A percentile compares a stretch with the other conserved stretches of the same genome.
Conservation (phyloP, 2,329 filamentous ascomycete genomes). For the Sporothrix schenckii region DNA sequence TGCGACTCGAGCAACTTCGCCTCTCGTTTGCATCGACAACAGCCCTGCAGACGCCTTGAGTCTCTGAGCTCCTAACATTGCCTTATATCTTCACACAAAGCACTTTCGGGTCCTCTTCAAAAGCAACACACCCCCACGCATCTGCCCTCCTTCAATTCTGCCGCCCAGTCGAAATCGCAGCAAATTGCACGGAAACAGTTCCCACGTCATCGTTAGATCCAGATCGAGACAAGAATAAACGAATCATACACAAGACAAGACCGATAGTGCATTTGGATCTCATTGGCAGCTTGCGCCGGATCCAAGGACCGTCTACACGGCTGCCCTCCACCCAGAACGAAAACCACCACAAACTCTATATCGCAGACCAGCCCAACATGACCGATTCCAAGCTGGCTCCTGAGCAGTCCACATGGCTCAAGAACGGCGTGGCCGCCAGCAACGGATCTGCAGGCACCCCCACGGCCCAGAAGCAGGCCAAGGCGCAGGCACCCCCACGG, state of each 20-base stretch:
- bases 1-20: conserved; percentile 22
- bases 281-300: conserved; percentile 1
- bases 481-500: conserved; percentile 64
- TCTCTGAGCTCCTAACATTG: neutral
- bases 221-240: conserved; percentile 16
- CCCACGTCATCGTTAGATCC: neutral
- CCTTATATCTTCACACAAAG: neutral
- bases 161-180: neutral
- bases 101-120: neutral
- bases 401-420: conserved; percentile 11
- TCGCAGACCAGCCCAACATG: neutral
- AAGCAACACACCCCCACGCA: conserved; percentile 16
- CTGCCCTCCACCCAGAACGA: neutral
- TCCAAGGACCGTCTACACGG: neutral
- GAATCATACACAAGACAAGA: conserved; percentile 11
- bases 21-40: neutral
- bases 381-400: conserved; percentile 1
- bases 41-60: neutral
- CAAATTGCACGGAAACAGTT: neutral
- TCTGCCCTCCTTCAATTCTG: neutral
- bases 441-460: conserved; percentile 14
- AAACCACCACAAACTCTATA: neutral
- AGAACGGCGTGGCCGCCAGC: conserved; percentile 12
- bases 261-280: neutral
- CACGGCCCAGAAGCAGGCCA: neutral